These are phyloP conservation scores for Ophiosphaerella narmari DNA, from an alignment of 2,329 filamentous ascomycete species.

Conservation along the genomic window DNA sequence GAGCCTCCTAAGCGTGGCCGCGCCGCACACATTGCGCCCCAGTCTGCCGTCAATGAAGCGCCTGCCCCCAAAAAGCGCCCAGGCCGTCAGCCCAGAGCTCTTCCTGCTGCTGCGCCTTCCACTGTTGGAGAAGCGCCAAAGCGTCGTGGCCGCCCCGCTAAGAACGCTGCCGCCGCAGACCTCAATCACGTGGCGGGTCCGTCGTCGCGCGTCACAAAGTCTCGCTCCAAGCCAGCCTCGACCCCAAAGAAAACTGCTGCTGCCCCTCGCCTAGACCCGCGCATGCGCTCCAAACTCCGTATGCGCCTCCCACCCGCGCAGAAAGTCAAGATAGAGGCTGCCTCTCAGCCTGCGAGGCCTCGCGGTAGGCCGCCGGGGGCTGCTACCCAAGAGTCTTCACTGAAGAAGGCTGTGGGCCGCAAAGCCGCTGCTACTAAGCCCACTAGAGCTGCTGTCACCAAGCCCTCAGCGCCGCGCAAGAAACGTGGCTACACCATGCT, in stretches of 20 bases:
- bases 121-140: slow-evolving; percentile 8
- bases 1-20: slow-evolving; percentile 19
- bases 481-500: slow-evolving; percentile 29
- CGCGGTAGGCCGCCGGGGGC: slow-evolving; percentile 23
- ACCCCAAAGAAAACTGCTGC: slow-evolving; percentile 9
- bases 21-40: slow-evolving; percentile 9
- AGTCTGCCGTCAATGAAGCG: slow-evolving; percentile 2
- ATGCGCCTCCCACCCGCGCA: slow-evolving; percentile 20
- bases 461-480: slow-evolving; percentile 25
- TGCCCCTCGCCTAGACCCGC: slow-evolving; percentile 21
- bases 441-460: slow-evolving; percentile 6
- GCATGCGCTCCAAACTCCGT: slow-evolving; percentile 25
- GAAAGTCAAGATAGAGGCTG: slow-evolving; percentile 9
- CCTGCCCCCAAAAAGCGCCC: slow-evolving; percentile 14
- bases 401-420: slow-evolving; percentile 17
- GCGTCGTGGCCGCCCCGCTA: slow-evolving; percentile 17
- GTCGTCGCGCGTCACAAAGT: slow-evolving; percentile 28
- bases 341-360: slow-evolving; percentile 17
- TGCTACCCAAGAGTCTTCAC: slow-evolving; percentile 3
- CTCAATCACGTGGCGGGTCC: slow-evolving; percentile 23
- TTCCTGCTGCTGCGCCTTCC: slow-evolving; percentile 7
- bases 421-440: slow-evolving; percentile 11
- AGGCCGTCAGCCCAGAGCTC: slow-evolving; percentile 14
- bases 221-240: slow-evolving; percentile 9
- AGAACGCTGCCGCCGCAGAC: slow-evolving; percentile 8